Evolutionary conservation across 2,329 filamentous ascomycete genomes (phyloP), one percentile per base, ranked within the genome.

Genomic region (Paecilomyces sp.): DNA sequence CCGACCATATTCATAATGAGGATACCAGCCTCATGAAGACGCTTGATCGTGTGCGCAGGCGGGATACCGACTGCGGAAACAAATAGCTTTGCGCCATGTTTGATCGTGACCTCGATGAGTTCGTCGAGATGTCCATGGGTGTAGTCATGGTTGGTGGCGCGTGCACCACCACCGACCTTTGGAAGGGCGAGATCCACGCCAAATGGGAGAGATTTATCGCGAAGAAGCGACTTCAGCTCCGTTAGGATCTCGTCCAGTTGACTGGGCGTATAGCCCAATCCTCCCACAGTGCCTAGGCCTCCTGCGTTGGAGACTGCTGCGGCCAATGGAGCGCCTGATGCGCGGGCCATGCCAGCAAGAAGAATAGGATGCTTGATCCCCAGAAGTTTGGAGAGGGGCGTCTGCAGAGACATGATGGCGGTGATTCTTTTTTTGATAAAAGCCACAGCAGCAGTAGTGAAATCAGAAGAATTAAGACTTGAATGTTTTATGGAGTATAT

Each of bases 1-100:
- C 93, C 93, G 22, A 97, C 92, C 92, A 97, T 97, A 74, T 97
- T 97, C 92, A 97, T 97, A 36, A 97, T 82, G 61, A 95, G 72
- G 50, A 97, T 89, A 0, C 89, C 90, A 0, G 89, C 88, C 8
- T 82, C 81, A 70, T 97, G 93, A 53, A 97, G 80, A 54, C 86
- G 79, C 66, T 90, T 86, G 60, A 97, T 88, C 3, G 92, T 85
- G 60, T 80, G 75, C 54, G 80, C 79, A 0, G 92, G 91, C 15
- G 93, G 93, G 24, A 97, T 88, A 8, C 93, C 93, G 0, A 97
- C 92, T 1, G 93, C 93, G 57, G 83, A 87, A 51, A 97, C 91
- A 71, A 97, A 97, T 55, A 97, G 77, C 70, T 82, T 85, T 7
- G 93, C 91, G n/a, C 90, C 89, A 65, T 90, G 89, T 67, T 88